These are phyloP conservation scores for Yamadazyma ubonensis DNA, from an alignment of 805 yeast genomes.

Conservation along the genomic window DNA sequence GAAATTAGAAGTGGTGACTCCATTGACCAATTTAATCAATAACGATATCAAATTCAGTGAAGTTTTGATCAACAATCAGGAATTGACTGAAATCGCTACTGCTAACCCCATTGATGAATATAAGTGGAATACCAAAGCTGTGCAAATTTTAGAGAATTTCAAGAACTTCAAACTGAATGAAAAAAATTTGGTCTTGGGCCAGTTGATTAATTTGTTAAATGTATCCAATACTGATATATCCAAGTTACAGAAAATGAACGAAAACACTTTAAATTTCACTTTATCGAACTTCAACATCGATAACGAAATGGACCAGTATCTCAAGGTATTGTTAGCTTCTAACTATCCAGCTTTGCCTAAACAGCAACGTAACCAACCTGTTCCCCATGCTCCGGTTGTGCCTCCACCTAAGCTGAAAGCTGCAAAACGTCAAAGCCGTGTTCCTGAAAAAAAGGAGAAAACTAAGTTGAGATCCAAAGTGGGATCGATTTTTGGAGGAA, in stretches of 20 bases:
- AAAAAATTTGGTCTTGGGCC: conserved; percentile 59
- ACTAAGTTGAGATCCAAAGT: conserved; percentile 59
- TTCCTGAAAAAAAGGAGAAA: conserved; percentile 16
- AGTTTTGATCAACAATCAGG: conserved; percentile 48
- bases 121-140: conserved; percentile 78
- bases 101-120: conserved; percentile 38
- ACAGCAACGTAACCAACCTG: neutral
- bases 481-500: conserved; percentile 73
- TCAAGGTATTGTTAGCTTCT: conserved; percentile 30
- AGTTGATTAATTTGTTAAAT: conserved; percentile 59
- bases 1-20: conserved; percentile 55
- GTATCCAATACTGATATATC: conserved; percentile 25
- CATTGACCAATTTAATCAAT: conserved; percentile 51
- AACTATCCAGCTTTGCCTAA: conserved; percentile 17
- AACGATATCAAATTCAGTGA: conserved; percentile 57
- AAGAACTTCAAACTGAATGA: conserved; percentile 65
- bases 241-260: conserved; percentile 42
- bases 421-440: conserved; percentile 4
- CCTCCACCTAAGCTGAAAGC: conserved; percentile 5
- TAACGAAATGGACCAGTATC: conserved; percentile 37
- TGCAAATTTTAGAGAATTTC: conserved; percentile 70
- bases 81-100: conserved; percentile 35
- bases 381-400: neutral
- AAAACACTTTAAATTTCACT: conserved; percentile 62
- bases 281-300: conserved; percentile 45